Evolutionary conservation across 2,329 filamentous ascomycete genomes (phyloP).

Genomic region (Macrophomina phaseolina): DNA sequence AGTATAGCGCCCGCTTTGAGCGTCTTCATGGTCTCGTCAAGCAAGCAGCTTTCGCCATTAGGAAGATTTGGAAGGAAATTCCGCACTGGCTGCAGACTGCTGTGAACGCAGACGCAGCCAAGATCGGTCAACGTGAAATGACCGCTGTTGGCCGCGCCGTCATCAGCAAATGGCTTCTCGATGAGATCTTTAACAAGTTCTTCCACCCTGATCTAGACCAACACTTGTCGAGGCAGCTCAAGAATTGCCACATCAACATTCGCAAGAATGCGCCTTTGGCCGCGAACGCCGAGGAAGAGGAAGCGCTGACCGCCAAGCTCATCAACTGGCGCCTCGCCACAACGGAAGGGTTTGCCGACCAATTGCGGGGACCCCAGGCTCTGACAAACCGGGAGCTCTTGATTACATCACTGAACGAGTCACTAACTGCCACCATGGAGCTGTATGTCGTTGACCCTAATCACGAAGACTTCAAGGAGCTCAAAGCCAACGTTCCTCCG

Average conservation of each 20-base stretch:
- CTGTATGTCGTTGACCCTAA: constrained; percentile 78
- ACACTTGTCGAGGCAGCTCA: constrained; percentile 76
- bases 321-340: constrained; percentile 94
- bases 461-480: constrained; percentile 63
- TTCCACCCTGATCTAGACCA: constrained; percentile 90
- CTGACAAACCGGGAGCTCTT: constrained; percentile 68
- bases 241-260: constrained; percentile 86
- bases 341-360: constrained; percentile 81
- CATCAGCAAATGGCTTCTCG: constrained; percentile 87
- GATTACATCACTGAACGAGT: constrained; percentile 64
- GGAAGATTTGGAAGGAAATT: constrained; percentile 87
- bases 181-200: constrained; percentile 87
- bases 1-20: constrained; percentile 88
- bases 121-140: constrained; percentile 95
- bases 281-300: constrained; percentile 83
- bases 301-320: constrained; percentile 84
- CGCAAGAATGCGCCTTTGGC: constrained; percentile 75
- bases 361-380: constrained; percentile 69
- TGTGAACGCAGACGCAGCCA: constrained; percentile 83
- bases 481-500: constrained; percentile 89
- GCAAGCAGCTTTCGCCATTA: constrained; percentile 93
- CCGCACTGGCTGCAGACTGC: constrained; percentile 80
- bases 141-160: constrained; percentile 89
- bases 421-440: constrained; percentile 72
- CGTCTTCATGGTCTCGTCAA: constrained; percentile 92